Evolutionary conservation across 1,284 basidiomycete species (phyloP).

Genomic region (Pholiota adiposa): DNA sequence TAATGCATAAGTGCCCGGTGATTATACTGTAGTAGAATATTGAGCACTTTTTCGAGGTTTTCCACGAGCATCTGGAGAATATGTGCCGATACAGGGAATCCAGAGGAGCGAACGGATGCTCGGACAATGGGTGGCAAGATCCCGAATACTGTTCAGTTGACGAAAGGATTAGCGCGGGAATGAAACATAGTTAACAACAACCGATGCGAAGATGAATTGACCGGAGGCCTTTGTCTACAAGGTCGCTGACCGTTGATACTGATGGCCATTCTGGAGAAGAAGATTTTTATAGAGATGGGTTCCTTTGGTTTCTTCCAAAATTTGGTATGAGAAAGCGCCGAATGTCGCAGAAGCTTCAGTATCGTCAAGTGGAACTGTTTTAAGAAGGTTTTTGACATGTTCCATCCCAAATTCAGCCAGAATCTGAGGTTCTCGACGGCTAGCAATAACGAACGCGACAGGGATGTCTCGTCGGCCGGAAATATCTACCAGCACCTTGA

Average conservation of each 20-base stretch:
- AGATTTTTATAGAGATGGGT: neutral
- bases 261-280: slow-evolving; percentile 2
- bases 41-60: neutral
- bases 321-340: neutral
- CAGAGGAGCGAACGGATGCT: slow-evolving; percentile 7
- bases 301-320: neutral
- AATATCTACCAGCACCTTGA: too few relatives aligned
- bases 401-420: too few relatives aligned
- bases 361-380: too few relatives aligned
- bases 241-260: neutral
- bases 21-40: neutral
- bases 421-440: too few relatives aligned
- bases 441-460: too few relatives aligned
- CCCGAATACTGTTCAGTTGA: slow-evolving; percentile 6
- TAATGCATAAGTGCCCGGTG: neutral
- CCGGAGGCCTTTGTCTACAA: slow-evolving; percentile 7
- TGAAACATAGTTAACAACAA: slow-evolving; percentile 6
- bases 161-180: neutral
- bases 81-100: slow-evolving; percentile 12
- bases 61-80: slow-evolving; percentile 6
- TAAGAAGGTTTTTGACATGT: too few relatives aligned
- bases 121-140: neutral
- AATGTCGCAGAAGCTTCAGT: slow-evolving; percentile 6
- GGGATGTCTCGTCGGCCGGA: too few relatives aligned
- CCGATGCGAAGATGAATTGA: too few relatives aligned